These are phyloP conservation scores for Blastomyces gilchristii DNA, from an alignment of 2,329 filamentous ascomycete species.

Conservation along the genomic window DNA sequence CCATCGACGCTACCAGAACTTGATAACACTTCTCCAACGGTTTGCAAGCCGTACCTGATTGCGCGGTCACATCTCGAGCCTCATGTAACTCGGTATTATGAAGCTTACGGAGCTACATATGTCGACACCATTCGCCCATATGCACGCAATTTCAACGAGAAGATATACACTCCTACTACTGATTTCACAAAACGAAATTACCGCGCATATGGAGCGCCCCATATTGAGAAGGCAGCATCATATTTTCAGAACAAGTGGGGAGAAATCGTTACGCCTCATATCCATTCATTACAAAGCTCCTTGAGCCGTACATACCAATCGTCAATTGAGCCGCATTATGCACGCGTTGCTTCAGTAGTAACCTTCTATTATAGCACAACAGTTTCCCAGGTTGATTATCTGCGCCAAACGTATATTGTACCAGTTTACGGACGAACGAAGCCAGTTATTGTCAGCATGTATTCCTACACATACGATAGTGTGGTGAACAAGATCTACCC, in stretches of 20 bases:
- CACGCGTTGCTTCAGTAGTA: slow-evolving; percentile 47
- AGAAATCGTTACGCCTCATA: slow-evolving; percentile 62
- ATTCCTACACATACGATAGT: slow-evolving; percentile 56
- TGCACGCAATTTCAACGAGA: slow-evolving; percentile 44
- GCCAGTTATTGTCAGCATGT: slow-evolving; percentile 63
- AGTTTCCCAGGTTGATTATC: slow-evolving; percentile 52
- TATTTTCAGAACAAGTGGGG: slow-evolving; percentile 66
- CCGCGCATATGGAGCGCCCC: slow-evolving; percentile 63
- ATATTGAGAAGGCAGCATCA: slow-evolving; percentile 55
- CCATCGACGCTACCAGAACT: slow-evolving; percentile 59
- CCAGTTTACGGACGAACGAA: slow-evolving; percentile 65
- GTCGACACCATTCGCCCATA: slow-evolving; percentile 69
- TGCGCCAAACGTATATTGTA: slow-evolving; percentile 61
- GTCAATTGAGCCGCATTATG: slow-evolving; percentile 62
- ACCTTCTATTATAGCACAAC: slow-evolving; percentile 64
- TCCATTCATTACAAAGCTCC: slow-evolving; percentile 54
- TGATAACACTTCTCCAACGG: slow-evolving; percentile 56
- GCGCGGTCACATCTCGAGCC: slow-evolving; percentile 59
- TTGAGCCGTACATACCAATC: slow-evolving; percentile 58
- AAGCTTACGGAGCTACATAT: slow-evolving; percentile 73
- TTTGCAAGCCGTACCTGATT: slow-evolving; percentile 72
- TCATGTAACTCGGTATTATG: slow-evolving; percentile 74
- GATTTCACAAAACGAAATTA: slow-evolving; percentile 52
- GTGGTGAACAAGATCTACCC: slow-evolving; percentile 62
- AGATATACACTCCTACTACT: slow-evolving; percentile 59